Evolutionary conservation across 2,329 filamentous ascomycete species (phyloP).

Genomic region (Fusarium gaditjirri): DNA sequence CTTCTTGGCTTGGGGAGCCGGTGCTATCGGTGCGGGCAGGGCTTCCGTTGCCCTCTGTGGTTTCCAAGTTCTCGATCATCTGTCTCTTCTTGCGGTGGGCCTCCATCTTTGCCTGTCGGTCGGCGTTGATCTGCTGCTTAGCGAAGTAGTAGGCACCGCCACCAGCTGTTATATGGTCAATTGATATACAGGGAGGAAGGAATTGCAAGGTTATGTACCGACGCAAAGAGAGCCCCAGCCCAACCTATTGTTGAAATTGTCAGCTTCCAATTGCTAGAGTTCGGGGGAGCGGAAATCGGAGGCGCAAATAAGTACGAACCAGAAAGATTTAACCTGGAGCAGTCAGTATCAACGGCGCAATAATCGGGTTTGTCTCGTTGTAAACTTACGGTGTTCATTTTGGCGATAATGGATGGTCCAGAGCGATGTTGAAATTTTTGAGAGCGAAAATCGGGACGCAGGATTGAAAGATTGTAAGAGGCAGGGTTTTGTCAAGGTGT

Average conservation of each 20-base stretch:
- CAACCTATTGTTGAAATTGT: conserved; percentile 65
- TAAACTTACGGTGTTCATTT: conserved; percentile 66
- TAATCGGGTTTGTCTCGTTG: neutral
- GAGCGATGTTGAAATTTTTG: conserved; percentile 8
- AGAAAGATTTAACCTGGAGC: conserved; percentile 71
- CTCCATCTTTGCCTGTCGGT: conserved; percentile 78
- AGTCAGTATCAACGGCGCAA: conserved; percentile 38
- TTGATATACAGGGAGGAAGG: conserved; percentile 11
- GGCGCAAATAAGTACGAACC: conserved; percentile 57
- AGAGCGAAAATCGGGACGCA: conserved; percentile 24
- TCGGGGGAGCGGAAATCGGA: conserved; percentile 8
- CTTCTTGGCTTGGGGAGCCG: conserved; percentile 76
- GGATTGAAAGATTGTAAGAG: conserved; percentile 31
- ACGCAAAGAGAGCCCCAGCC: conserved; percentile 92
- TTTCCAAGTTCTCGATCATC: conserved; percentile 65
- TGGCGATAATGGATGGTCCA: conserved; percentile 29
- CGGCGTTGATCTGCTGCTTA: conserved; percentile 92
- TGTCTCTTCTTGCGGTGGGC: conserved; percentile 73
- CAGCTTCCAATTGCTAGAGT: conserved; percentile 5
- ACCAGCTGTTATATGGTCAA: conserved; percentile 68
- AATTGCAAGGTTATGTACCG: conserved; percentile 63
- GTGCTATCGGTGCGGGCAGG: conserved; percentile 68
- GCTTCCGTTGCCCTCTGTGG: conserved; percentile 55
- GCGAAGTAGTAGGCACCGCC: conserved; percentile 95
- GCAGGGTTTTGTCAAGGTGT: conserved; percentile 42